Evolutionary conservation across 345 rosid genomes (phyloP), one percentile per base, ranked within the genome.

Genomic region (Aquilaria sinensis): DNA sequence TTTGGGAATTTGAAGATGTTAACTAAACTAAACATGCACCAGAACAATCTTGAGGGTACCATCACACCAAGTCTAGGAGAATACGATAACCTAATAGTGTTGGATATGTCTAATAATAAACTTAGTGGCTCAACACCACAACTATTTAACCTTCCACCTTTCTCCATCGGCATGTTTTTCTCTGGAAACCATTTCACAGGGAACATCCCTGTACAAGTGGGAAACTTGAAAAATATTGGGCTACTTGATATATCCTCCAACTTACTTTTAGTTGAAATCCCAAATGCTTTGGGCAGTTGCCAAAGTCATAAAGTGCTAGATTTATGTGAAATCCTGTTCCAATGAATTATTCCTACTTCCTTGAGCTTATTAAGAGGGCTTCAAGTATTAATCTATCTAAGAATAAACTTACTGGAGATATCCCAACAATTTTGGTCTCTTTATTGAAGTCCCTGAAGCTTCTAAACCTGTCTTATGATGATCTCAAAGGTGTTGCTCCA

Each of bases 401-500:
- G 1, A 23, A 23, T 23, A 23, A 23, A 23, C 23, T 23, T 23
- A 23, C 23, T 23, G 74, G 77, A 2, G 29, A 46, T 30, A 76
- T 78, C 53, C 77, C 77, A 0, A 14, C 65, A n/a, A 63, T 45
- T 46, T 4, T 76, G 0, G 51, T 34, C 29, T 74, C 87, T 53
- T 23, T 23, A 23, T 65, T 58, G 12, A 82, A 82, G 12, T 13
- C 72, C 45, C 68, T 82, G 0, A 1, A 31, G 50, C 4, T 31
- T 10, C 41, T 70, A 3, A 57, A 70, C 52, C 54, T 70, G 12
- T 70, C 74, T 31, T 64, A 31, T 46, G 64, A 70, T 51, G 46
- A 64, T 52, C 23, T 23, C 23, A 77, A 77, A 43, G 82, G 85
- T 8, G 66, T 56, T 45, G 12, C 67, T 12, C 82, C 77, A 12